phyloP scores from a whole-genome alignment of 768 basidiomycete genomes.

The Phanerochaete carnosa region DNA sequence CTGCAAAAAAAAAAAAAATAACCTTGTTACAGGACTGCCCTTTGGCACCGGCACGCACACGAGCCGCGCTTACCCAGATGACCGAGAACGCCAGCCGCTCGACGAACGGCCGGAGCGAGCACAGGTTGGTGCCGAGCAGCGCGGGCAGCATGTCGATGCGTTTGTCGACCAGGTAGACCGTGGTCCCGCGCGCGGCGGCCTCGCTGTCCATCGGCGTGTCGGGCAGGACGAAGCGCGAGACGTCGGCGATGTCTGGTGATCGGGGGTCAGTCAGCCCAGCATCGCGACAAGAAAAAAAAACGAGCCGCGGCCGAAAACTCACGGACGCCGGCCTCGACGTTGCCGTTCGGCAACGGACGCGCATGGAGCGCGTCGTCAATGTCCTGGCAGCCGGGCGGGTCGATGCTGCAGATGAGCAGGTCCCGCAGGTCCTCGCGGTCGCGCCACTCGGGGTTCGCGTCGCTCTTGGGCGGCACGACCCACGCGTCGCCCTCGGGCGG shows the following conservation, averaged over 20 bases:
- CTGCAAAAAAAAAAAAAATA: slow-evolving; percentile 36
- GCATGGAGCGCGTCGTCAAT: slow-evolving; percentile 99
- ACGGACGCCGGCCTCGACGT: slow-evolving; percentile 98
- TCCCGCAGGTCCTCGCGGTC: slow-evolving; percentile 86
- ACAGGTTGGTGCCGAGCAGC: slow-evolving; percentile 92
- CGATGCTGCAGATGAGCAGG: slow-evolving; percentile 90
- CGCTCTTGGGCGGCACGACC: slow-evolving; percentile 82
- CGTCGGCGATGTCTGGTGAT: slow-evolving; percentile 89
- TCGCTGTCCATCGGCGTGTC: slow-evolving; percentile 97
- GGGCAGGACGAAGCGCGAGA: slow-evolving; percentile 91
- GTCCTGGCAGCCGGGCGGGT: slow-evolving; percentile 96
- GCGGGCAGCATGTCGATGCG: slow-evolving; percentile 97
- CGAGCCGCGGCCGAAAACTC: slow-evolving; percentile 35
- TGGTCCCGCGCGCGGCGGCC: slow-evolving; percentile 93
- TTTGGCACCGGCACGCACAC: background rate
- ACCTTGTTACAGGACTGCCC: no score
- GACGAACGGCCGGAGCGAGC: slow-evolving; percentile 87
- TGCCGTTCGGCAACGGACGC: slow-evolving; percentile 80
- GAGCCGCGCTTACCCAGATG: slow-evolving; percentile 70
- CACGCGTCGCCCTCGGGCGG: slow-evolving; percentile 87
- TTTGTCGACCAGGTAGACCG: slow-evolving; percentile 97
- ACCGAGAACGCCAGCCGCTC: slow-evolving; percentile 94
- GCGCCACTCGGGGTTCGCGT: slow-evolving; percentile 57
- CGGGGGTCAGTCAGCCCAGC: background rate
- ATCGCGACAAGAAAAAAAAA: background rate